phyloP scores from a whole-genome alignment of 2,329 filamentous ascomycete genomes.

The Lachnellula cervina region DNA sequence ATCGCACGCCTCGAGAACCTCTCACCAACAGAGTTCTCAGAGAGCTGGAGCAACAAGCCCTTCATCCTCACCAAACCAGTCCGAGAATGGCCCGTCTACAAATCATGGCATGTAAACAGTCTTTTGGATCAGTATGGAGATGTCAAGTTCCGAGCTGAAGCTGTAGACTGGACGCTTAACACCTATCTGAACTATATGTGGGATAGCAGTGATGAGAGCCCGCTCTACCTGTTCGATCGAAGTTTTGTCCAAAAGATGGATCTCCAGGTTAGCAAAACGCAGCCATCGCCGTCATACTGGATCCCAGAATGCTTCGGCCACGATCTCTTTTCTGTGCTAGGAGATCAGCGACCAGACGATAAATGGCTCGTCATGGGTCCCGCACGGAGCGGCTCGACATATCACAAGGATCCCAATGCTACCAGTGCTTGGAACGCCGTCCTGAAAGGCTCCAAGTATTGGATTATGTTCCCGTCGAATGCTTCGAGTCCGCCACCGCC shows the following conservation, averaged over 20 bases:
- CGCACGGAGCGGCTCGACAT: slow-evolving; percentile 82
- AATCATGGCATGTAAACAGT: slow-evolving; percentile 66
- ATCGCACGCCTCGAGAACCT: slow-evolving; percentile 68
- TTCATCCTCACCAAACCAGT: slow-evolving; percentile 85
- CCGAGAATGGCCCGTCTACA: slow-evolving; percentile 72
- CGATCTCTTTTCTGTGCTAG: slow-evolving; percentile 79
- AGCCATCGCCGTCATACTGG: slow-evolving; percentile 58
- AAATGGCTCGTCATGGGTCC: slow-evolving; percentile 93
- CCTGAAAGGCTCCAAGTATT: slow-evolving; percentile 86
- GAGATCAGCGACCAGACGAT: slow-evolving; percentile 73
- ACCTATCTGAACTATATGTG: slow-evolving; percentile 80
- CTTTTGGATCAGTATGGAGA: slow-evolving; percentile 61
- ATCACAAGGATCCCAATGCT: slow-evolving; percentile 77
- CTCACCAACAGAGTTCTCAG: slow-evolving; percentile 66
- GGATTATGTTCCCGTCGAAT: slow-evolving; percentile 89
- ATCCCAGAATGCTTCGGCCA: slow-evolving; percentile 78
- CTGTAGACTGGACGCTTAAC: slow-evolving; percentile 85
- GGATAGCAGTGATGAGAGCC: slow-evolving; percentile 76
- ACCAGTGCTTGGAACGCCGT: slow-evolving; percentile 93
- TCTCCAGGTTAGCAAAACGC: slow-evolving; percentile 53
- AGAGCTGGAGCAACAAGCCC: slow-evolving; percentile 70
- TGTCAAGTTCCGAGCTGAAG: slow-evolving; percentile 78
- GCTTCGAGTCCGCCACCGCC: slow-evolving; percentile 55
- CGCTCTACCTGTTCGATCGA: slow-evolving; percentile 87
- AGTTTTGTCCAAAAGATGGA: slow-evolving; percentile 82